Evolutionary conservation across 192 early-diverging fungal species (phyloP), one percentile per base, ranked within the genome.

Genomic region (Backusella macrospora): DNA sequence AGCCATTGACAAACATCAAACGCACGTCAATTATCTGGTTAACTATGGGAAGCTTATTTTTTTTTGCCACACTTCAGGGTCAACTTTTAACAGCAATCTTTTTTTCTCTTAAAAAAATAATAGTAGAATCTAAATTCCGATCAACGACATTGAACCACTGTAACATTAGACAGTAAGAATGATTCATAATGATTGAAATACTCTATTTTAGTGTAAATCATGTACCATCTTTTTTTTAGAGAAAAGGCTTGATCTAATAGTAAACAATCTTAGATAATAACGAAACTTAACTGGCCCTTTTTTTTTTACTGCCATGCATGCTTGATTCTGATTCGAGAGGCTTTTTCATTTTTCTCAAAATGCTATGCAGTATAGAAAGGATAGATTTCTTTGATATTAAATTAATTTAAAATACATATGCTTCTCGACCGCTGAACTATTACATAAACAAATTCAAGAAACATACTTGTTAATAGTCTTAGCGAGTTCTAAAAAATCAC

Each of bases 61-160:
- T 23, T 59, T 59, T 59, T 59, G 52, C 52, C 21, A 59, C 21
- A 59, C 52, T 59, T 59, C 21, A 59, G 52, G 52, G 52, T 26
- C 26, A 26, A 59, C 52, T 23, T 59, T 59, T 59, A 59, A 5
- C 52, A 59, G 4, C 21, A 48, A 16, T 48, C 47, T 48, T 48
- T 55, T 48, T 55, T 55, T 55, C 52, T 9, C 21, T 59, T 8
- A 59, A 59, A 59, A 26, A 18, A 26, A 59, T 12, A 12, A 59
- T 34, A 34, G 26, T 59, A 12, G 12, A 59, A 52, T 52, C 49
- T 52, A 52, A 52, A 52, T 52, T 18, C 49, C 49, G 49, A 49
- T n/a, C 15, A 49, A 52, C n/a, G n/a, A n/a, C 10, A 52, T 8
- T 18, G 49, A 16, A 9, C 49, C 1, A 52, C n/a, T 34, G 47